Base-by-base conservation (phyloP, 1,284 basidiomycete species). In the Ustilago cynodontis region DNA sequence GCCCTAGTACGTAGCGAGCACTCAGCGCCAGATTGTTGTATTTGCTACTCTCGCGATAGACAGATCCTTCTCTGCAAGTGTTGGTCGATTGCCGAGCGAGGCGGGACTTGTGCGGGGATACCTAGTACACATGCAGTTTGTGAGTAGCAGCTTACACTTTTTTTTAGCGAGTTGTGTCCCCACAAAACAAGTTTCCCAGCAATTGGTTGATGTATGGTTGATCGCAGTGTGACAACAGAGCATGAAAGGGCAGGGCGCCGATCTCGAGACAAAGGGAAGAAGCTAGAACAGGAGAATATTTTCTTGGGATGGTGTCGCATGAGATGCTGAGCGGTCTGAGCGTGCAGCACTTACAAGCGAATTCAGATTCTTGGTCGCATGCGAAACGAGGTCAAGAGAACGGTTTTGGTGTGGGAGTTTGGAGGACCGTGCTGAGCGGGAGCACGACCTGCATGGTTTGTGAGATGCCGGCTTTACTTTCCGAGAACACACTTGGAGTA, bases 401-500 rank as follows among this genome's bases (percentile, higher is more conserved):
- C 20, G n/a, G 41, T 43, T n/a, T n/a, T n/a, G n/a, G 41, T 11
- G 41, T 18, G 41, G 20, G n/a, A 43, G 8, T 5, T 6, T 9
- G n/a, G 41, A 43, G 41, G 41, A 43, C n/a, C 41, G 41, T 43
- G 41, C 41, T 43, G 41, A 43, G 45, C 11, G 45, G 9, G n/a
- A 18, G n/a, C 5, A 11, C 20, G n/a, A n/a, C n/a, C n/a, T n/a
- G n/a, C n/a, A n/a, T 47, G n/a, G 31, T 33, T 33, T 6, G 31
- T 33, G 5, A 11, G 47, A 24, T 28, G 28, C 24, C 16, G 45
- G 13, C 18, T 11, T 43, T 59, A 74, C 55, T 69, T 43, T 18
- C 51, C 70, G 16, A 59, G 62, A 11, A 77, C 66, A 50, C 75
- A 73, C 65, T 77, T 77, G 54, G 50, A 53, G 52, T 70, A 72